Evolutionary conservation across 495 filamentous ascomycete species (phyloP).

Genomic region (Aspergillus funiculosus): DNA sequence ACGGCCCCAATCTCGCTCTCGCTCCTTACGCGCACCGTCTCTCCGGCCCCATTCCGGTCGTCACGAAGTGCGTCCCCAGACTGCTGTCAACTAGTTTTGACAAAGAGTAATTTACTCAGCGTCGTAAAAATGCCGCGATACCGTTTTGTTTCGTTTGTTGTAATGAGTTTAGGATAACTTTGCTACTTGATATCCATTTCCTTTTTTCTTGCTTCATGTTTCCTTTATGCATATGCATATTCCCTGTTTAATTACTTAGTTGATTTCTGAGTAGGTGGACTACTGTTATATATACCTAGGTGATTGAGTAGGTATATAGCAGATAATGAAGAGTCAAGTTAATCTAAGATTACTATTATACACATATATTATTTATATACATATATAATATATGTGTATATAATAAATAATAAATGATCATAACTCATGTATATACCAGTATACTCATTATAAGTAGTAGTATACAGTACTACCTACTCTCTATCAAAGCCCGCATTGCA

Average conservation of each 20-base stretch:
- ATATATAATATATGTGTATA: no score
- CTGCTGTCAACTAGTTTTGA: no score
- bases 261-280: neutral
- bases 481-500: no score
- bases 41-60: constrained; percentile 8
- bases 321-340: no score
- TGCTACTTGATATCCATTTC: constrained; percentile 11
- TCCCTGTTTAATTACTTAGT: neutral
- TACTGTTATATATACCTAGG: neutral
- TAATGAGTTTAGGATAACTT: no score
- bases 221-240: constrained; percentile 12
- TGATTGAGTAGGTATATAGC: no score
- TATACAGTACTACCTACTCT: no score
- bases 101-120: neutral
- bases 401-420: no score
- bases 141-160: neutral
- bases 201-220: neutral
- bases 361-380: no score
- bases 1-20: constrained; percentile 14
- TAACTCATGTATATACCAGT: no score
- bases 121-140: neutral
- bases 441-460: no score
- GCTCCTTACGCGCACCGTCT: constrained; percentile 14
- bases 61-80: constrained; percentile 16
- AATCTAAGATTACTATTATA: no score